These are phyloP conservation scores for Ophiosphaerella korrae DNA, from an alignment of 2,329 filamentous ascomycete species.

Conservation along the genomic window DNA sequence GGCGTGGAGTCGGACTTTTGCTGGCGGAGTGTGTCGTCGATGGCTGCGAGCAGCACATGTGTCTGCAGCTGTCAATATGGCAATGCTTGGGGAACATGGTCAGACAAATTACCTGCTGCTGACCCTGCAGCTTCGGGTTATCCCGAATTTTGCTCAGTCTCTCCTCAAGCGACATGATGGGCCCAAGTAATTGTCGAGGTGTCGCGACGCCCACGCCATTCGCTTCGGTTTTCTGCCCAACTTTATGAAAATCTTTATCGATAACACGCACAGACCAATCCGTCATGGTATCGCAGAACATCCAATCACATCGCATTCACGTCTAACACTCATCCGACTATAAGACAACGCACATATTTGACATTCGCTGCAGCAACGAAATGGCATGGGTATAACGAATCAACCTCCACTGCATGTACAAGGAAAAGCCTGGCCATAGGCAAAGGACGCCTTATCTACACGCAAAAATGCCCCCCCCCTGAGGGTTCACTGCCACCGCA, in stretches of 20 bases:
- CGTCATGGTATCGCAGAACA: too few relatives aligned
- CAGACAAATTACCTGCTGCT: slow-evolving; percentile 73
- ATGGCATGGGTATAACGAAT: slow-evolving; percentile 6
- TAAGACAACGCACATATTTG: not conserved
- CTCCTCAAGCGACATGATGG: slow-evolving; percentile 71
- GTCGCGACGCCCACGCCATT: slow-evolving; percentile 10
- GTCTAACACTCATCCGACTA: too few relatives aligned
- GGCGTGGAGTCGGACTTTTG: slow-evolving; percentile 83
- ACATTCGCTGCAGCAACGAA: not conserved
- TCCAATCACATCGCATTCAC: too few relatives aligned
- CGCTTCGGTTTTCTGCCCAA: not conserved
- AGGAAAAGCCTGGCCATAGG: not conserved
- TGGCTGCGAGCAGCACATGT: slow-evolving; percentile 82
- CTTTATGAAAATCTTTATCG: slow-evolving; percentile 19
- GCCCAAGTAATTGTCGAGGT: slow-evolving; percentile 15
- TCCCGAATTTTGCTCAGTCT: slow-evolving; percentile 96
- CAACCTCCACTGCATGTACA: not conserved
- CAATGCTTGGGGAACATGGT: not conserved
- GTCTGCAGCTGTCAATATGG: slow-evolving; percentile 60
- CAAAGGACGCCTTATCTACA: not conserved
- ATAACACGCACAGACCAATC: slow-evolving; percentile 6
- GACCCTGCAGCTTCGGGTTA: slow-evolving; percentile 89
- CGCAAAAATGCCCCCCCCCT: too few relatives aligned
- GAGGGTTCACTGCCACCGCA: too few relatives aligned
- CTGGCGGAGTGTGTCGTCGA: slow-evolving; percentile 89